Conservation (phyloP, 352 stramenopile genomes). For the Bremia lactucae region DNA sequence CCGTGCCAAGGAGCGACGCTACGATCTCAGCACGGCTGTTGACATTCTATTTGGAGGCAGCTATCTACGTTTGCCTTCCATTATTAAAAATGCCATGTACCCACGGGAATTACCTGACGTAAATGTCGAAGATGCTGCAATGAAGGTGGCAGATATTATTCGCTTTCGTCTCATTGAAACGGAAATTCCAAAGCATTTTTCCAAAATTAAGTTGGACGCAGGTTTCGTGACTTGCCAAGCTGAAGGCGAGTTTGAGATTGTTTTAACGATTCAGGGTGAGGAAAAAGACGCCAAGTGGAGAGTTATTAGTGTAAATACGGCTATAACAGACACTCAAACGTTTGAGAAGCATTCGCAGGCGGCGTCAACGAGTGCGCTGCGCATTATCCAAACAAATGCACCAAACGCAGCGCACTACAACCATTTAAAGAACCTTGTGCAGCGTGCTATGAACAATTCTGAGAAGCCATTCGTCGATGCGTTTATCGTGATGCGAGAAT, state of each 20-base stretch:
- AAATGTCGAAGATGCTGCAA: constrained; percentile 39
- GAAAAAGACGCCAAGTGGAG: constrained; percentile 66
- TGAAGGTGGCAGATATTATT: constrained; percentile 68
- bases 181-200: constrained; percentile 69
- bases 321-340: constrained; percentile 44
- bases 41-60: constrained; percentile 72
- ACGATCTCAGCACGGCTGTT: constrained; percentile 71
- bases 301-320: constrained; percentile 72
- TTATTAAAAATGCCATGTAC: constrained; percentile 66
- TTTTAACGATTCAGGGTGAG: constrained; percentile 74
- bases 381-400: constrained; percentile 70
- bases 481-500: constrained; percentile 75
- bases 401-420: constrained; percentile 67
- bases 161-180: constrained; percentile 75
- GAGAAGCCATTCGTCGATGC: constrained; percentile 64
- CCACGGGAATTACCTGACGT: constrained; percentile 56
- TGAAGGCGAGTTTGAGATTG: constrained; percentile 77
- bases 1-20: constrained; percentile 66
- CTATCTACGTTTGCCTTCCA: constrained; percentile 61
- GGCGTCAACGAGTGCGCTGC: constrained; percentile 53
- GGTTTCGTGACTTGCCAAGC: constrained; percentile 70
- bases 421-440: constrained; percentile 76
- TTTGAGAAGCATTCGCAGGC: constrained; percentile 44
- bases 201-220: constrained; percentile 61
- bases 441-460: constrained; percentile 82